Evolutionary conservation across 2,329 filamentous ascomycete genomes (phyloP).

Genomic region (Pestalotiopsis fici): DNA sequence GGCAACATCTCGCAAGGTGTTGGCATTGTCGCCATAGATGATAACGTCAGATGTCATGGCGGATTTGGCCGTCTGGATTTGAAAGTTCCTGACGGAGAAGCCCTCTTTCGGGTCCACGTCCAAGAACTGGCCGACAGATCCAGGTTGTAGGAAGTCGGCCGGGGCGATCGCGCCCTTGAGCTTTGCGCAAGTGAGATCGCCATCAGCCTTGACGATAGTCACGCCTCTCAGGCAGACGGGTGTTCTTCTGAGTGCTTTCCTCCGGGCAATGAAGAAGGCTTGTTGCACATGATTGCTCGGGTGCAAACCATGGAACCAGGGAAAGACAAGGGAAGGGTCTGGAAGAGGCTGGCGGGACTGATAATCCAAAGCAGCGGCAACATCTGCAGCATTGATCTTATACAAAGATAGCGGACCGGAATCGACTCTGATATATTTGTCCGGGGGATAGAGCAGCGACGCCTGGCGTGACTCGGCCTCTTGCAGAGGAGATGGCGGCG

Average conservation of each 20-base stretch:
- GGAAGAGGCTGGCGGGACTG: constrained; percentile 79
- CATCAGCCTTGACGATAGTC: constrained; percentile 86
- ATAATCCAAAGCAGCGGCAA: constrained; percentile 76
- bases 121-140: constrained; percentile 62
- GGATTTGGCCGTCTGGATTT: constrained; percentile 89
- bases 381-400: constrained; percentile 67
- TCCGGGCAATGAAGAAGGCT: constrained; percentile 82
- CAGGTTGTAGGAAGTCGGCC: constrained; percentile 70
- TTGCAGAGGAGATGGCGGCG: constrained; percentile 66
- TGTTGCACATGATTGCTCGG: constrained; percentile 86
- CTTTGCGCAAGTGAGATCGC: constrained; percentile 71
- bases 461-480: constrained; percentile 55
- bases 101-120: constrained; percentile 86
- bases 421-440: constrained; percentile 55
- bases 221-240: constrained; percentile 79
- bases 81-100: constrained; percentile 95
- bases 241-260: constrained; percentile 67
- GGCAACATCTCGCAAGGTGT: constrained; percentile 61
- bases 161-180: constrained; percentile 86
- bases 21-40: constrained; percentile 78
- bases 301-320: constrained; percentile 94
- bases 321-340: constrained; percentile 84
- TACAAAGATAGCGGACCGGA: constrained; percentile 65
- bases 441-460: constrained; percentile 76
- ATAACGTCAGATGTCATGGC: constrained; percentile 90